Evolutionary conservation across 2,329 filamentous ascomycete genomes (phyloP), one percentile per base, ranked within the genome.

Genomic region (Fusarium pininemorale): DNA sequence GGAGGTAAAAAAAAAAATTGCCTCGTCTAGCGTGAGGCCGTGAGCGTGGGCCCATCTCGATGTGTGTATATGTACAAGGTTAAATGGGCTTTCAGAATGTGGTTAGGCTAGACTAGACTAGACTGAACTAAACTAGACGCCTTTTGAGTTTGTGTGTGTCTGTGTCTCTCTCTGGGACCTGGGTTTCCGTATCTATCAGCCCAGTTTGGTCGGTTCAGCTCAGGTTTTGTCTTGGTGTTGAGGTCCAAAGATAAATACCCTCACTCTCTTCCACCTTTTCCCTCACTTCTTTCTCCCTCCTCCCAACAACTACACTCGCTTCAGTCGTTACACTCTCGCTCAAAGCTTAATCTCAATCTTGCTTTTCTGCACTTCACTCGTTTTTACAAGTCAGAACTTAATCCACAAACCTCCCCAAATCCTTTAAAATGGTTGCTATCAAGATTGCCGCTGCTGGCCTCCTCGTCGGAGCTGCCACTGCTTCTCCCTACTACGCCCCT

Each of bases 241-340:
- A 39, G 14, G 7, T 37, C 32, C 26, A 47, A 50, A 58, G 56
- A 73, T 73, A 73, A 73, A 73, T 73, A 73, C 53, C 62, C 68
- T 68, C 59, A 54, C 20, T 42, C 59, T 53, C 64, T 66, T 70
- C 65, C 69, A 35, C 51, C 18, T 30, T 9, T 32, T 22, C 38
- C 18, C 6, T 11, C 12, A 4, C 28, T 22, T 13, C 22, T 7
- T n/a, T 20, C 54, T 53, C 32, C 14, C 47, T 53, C 37, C 51
- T 57, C 50, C 16, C 44, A 70, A 58, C 70, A 58, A 73, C 65
- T 73, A 70, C 70, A 70, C 65, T 73, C 70, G 70, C 70, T 73
- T 42, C 70, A 73, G 70, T 73, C 56, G 65, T 73, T 70, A 59
- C 55, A 68, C 58, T 45, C 51, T 70, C 66, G 39, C 58, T 57